Evolutionary conservation across 2,329 filamentous ascomycete genomes (phyloP), one percentile per base, ranked within the genome.

Genomic region (Talaromyces atroroseus): DNA sequence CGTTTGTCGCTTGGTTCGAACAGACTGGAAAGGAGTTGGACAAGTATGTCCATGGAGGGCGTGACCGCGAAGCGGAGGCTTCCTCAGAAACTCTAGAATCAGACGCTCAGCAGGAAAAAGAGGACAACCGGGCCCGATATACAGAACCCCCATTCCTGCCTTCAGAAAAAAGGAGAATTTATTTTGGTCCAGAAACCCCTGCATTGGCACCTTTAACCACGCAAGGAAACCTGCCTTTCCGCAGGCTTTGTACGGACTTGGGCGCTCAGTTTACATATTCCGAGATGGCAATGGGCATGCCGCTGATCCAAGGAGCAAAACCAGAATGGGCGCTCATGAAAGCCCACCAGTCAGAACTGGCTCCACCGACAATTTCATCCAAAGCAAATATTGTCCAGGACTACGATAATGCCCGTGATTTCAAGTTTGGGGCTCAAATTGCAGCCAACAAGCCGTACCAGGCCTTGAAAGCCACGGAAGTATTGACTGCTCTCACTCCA

Each of bases 181-280:
- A 99, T 75, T 97, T 97, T 72, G 92, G 92, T 5, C 84, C 87
- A 1, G 92, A 97, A 71, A 99, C 94, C 1, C 94, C 94, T 0
- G 84, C 92, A 11, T 78, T 99, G n/a, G 94, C 94, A 4, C 94
- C 94, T 36, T 80, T 99, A 49, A 99, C 94, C 1, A 99, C 94
- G 0, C 94, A 97, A 74, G 94, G 94, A 47, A 99, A 99, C 66
- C 80, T 97, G 49, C 94, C 94, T 1, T 99, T 96, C 77, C 87
- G 94, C 56, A 84, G 94, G 50, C 82, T 99, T 29, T 96, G 92
- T 67, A 86, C 90, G 12, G 88, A 92, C 55, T 81, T 97, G 23
- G 94, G 94, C 36, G 92, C 91, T 26, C 88, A 96, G 68, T 80
- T 95, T 49, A 99, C 94, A 0, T 99, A 96, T 77, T 97, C 92